These are phyloP conservation scores for Lentinula sp. DNA, from an alignment of 768 basidiomycete species.

Conservation along the genomic window DNA sequence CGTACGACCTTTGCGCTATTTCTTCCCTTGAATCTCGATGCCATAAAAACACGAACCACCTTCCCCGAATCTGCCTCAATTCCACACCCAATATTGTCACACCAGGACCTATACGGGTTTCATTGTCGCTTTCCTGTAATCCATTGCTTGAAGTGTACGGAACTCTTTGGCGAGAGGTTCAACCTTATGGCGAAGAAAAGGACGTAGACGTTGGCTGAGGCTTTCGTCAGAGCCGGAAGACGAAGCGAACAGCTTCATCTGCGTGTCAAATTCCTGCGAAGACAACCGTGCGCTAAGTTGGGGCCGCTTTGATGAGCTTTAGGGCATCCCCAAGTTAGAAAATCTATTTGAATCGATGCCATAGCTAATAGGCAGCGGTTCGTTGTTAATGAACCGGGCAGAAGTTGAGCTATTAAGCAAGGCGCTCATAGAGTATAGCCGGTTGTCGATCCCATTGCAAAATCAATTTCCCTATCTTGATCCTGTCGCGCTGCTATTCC, in stretches of 20 bases:
- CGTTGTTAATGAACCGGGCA: neutral
- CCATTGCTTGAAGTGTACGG: conserved; percentile 15
- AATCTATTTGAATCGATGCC: neutral
- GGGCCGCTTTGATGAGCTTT: conserved; percentile 8
- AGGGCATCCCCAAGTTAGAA: neutral
- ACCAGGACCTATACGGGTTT: conserved; percentile 21
- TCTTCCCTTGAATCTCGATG: too few species aligned
- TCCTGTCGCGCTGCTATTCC: too few species aligned
- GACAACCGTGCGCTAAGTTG: conserved; percentile 3
- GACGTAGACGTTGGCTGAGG: conserved; percentile 14
- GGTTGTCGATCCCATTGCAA: neutral
- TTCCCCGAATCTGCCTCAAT: conserved; percentile 21
- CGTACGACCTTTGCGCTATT: conserved; percentile 10
- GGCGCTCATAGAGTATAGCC: neutral
- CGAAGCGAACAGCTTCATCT: conserved; percentile 11
- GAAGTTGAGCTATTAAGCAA: too few species aligned
- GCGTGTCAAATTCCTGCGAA: conserved; percentile 13
- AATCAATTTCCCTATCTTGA: neutral
- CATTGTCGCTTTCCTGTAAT: conserved; percentile 18
- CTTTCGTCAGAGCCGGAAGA: neutral
- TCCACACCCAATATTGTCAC: conserved; percentile 19
- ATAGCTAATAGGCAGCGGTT: neutral
- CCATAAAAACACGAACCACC: conserved; percentile 7
- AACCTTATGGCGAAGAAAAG: too few species aligned
- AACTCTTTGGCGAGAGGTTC: conserved; percentile 7